Conservation (phyloP, 805 yeast species). For the Teunomyces panamensis region DNA sequence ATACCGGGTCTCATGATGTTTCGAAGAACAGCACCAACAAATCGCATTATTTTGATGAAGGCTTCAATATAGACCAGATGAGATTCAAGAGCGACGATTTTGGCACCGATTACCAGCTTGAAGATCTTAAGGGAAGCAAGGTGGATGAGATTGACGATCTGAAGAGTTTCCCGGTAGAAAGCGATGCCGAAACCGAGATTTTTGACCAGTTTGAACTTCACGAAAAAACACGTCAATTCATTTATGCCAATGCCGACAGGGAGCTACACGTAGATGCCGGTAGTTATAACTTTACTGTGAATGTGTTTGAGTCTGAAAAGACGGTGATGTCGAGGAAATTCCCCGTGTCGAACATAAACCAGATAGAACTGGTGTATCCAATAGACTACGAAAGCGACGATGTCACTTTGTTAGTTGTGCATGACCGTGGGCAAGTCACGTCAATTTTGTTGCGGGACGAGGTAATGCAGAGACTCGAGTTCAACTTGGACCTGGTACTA, state of each 20-base stretch:
- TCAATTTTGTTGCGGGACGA: background rate
- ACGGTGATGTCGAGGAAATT: slow-evolving; percentile 1
- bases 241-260: background rate
- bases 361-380: slow-evolving; percentile 2
- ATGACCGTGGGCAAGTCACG: background rate
- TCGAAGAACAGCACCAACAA: slow-evolving; percentile 5
- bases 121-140: slow-evolving; percentile 5
- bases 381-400: background rate
- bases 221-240: background rate
- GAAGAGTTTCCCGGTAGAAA: slow-evolving; percentile 7
- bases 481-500: background rate
- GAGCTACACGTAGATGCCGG: slow-evolving; percentile 1
- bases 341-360: background rate
- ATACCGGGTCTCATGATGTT: background rate
- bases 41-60: slow-evolving; percentile 9
- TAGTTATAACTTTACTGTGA: background rate
- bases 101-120: slow-evolving; percentile 4
- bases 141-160: slow-evolving; percentile 1
- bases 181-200: slow-evolving; percentile 30
- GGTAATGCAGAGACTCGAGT: background rate
- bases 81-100: background rate
- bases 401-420: background rate
- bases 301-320: background rate
- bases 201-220: slow-evolving; percentile 14
- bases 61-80: slow-evolving; percentile 1